Conservation (phyloP, 2,329 filamentous ascomycete species). For the Xylogone sp. region DNA sequence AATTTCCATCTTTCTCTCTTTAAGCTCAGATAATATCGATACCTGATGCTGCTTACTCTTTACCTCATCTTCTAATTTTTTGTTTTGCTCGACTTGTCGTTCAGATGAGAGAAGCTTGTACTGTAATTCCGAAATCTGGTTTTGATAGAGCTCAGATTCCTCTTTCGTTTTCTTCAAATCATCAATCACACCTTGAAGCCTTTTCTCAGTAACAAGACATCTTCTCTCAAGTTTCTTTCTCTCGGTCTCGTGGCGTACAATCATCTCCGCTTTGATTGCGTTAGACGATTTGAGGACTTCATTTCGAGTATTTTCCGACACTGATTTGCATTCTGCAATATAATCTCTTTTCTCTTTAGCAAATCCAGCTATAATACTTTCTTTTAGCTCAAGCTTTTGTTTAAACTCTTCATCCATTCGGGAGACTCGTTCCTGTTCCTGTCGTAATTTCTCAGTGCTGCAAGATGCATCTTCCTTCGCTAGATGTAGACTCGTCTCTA, state of each 20-base stretch:
- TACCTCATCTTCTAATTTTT: neutral
- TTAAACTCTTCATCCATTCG: neutral
- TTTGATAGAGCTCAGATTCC: neutral
- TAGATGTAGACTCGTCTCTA: slow-evolving; percentile 11
- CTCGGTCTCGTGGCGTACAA: neutral
- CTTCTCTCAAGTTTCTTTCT: neutral
- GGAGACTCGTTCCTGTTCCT: neutral
- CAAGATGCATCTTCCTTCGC: slow-evolving; percentile 1
- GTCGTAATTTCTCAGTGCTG: neutral
- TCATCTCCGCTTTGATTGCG: neutral
- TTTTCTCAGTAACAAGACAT: neutral
- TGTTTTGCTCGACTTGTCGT: neutral
- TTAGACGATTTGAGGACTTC: neutral
- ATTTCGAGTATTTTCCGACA: neutral
- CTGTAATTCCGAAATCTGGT: neutral
- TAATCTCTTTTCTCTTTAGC: neutral
- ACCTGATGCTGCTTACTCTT: neutral
- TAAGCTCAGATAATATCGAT: neutral
- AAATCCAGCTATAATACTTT: neutral
- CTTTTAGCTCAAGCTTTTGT: neutral
- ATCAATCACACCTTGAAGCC: neutral
- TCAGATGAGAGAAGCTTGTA: neutral
- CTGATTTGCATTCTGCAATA: neutral
- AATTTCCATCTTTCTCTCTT: neutral
- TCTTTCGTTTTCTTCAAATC: neutral